phyloP scores from a whole-genome alignment of 148 eudicot genomes.

The Gaultheria prostrata region DNA sequence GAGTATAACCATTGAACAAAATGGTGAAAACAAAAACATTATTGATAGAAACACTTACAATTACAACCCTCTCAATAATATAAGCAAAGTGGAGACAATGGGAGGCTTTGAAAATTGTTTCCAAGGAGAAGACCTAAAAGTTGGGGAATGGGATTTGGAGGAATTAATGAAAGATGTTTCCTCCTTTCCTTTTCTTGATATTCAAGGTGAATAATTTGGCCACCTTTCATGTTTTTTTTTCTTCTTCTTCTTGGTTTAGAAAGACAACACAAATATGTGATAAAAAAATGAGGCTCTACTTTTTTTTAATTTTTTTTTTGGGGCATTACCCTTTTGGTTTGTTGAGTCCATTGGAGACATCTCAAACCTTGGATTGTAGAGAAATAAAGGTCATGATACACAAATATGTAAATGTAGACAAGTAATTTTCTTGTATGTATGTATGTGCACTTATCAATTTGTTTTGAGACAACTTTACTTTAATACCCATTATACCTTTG shows the following conservation, averaged over 20 bases:
- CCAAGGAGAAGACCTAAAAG: constrained; percentile 59
- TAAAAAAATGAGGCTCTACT: constrained; percentile 2
- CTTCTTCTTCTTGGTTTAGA: neutral
- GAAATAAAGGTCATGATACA: constrained; percentile 1
- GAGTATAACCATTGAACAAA: constrained; percentile 36
- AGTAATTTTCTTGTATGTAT: neutral
- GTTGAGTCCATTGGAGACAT: constrained; percentile 2
- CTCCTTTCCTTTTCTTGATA: constrained; percentile 59
- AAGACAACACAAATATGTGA: neutral
- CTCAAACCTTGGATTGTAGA: constrained; percentile 13
- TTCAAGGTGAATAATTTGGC: constrained; percentile 36
- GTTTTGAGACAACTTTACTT: neutral
- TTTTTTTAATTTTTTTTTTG: neutral
- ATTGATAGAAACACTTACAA: constrained; percentile 27
- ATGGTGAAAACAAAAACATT: constrained; percentile 31
- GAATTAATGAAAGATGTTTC: constrained; percentile 71
- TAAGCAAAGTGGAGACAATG: constrained; percentile 24
- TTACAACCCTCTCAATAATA: constrained; percentile 31
- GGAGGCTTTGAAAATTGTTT: constrained; percentile 34
- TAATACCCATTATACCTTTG: neutral
- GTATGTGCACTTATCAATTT: neutral
- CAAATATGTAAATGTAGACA: constrained; percentile 4
- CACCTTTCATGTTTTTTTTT: neutral
- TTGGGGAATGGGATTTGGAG: constrained; percentile 87
- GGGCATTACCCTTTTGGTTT: neutral